Evolutionary conservation across 768 basidiomycete species (phyloP).

Genomic region (Chlorophyllum brunneum): DNA sequence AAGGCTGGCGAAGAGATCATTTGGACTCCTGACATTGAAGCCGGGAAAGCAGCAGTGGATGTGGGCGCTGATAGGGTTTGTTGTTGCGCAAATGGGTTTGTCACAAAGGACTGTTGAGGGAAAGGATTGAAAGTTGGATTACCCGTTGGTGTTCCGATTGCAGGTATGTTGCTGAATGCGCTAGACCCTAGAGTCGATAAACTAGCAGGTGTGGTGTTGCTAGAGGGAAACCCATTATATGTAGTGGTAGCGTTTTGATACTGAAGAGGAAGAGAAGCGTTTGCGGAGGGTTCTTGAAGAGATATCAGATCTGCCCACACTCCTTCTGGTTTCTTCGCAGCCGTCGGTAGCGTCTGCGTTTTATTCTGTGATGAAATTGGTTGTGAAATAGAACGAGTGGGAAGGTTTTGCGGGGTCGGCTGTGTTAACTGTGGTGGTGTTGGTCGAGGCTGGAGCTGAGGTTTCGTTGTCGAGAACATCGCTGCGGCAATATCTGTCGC

Average conservation of each 20-base stretch:
- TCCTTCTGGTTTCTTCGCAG: constrained; percentile 20
- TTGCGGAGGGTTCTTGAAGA: constrained; percentile 38
- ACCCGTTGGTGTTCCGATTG: constrained; percentile 1
- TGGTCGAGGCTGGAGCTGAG: constrained; percentile 12
- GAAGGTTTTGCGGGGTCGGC: constrained; percentile 17
- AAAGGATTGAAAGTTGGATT: constrained; percentile 19
- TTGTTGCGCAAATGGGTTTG: constrained; percentile 16
- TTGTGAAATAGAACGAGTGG: constrained; percentile 23
- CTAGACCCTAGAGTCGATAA: not conserved
- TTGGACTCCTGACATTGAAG: constrained; percentile 15
- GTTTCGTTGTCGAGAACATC: constrained; percentile 14
- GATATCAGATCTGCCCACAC: constrained; percentile 61
- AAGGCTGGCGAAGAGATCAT: not conserved
- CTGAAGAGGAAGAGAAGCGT: constrained; percentile 52
- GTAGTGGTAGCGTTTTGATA: constrained; percentile 19
- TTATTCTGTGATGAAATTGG: constrained; percentile 17
- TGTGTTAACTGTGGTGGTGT: constrained; percentile 12
- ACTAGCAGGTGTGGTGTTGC: not conserved
- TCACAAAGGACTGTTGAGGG: constrained; percentile 15
- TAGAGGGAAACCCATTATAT: constrained; percentile 8
- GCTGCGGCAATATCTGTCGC: constrained; percentile 13
- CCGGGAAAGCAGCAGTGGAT: constrained; percentile 15
- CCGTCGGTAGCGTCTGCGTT: constrained; percentile 10
- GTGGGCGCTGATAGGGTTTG: constrained; percentile 20
- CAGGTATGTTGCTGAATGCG: not conserved